These are phyloP conservation scores for Limtongia smithiae DNA, from an alignment of 805 yeast genomes.

Conservation along the genomic window DNA sequence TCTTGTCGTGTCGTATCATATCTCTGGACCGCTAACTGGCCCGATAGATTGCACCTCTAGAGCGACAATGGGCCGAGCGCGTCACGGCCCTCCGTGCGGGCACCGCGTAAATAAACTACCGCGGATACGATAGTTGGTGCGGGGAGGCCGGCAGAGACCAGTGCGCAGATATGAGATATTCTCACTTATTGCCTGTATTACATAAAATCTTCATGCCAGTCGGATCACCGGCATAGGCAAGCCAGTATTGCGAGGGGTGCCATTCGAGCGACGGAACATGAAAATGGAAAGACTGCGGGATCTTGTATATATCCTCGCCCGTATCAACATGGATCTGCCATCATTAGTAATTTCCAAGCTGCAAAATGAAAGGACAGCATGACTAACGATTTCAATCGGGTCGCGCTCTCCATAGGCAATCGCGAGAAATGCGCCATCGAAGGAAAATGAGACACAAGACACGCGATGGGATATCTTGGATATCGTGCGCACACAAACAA, in stretches of 20 bases:
- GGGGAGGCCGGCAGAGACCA: too few species aligned
- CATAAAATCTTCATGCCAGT: slow-evolving; percentile 27
- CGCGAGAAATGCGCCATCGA: slow-evolving; percentile 48
- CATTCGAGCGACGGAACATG: slow-evolving; percentile 36
- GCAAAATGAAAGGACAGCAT: not conserved
- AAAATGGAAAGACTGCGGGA: slow-evolving; percentile 19
- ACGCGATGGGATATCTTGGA: slow-evolving; percentile 38
- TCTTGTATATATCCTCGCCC: slow-evolving; percentile 29
- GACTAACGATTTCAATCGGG: slow-evolving; percentile 41
- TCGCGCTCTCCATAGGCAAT: slow-evolving; percentile 44
- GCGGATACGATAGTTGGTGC: too few species aligned
- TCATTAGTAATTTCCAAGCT: not conserved
- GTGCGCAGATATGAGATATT: too few species aligned
- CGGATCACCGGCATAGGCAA: slow-evolving; percentile 35
- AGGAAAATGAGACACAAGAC: slow-evolving; percentile 40
- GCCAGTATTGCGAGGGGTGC: slow-evolving; percentile 35
- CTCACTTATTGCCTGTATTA: slow-evolving; percentile 4
- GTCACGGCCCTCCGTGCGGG: too few species aligned
- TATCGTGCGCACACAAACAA: slow-evolving; percentile 40
- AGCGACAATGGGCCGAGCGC: too few species aligned
- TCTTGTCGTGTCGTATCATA: too few species aligned
- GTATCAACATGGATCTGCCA: slow-evolving; percentile 35
- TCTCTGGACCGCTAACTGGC: too few species aligned
- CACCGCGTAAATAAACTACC: too few species aligned
- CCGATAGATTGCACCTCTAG: too few species aligned